Evolutionary conservation across 169 alveolate genomes (phyloP).

Genomic region (Amoebophrya sp.): DNA sequence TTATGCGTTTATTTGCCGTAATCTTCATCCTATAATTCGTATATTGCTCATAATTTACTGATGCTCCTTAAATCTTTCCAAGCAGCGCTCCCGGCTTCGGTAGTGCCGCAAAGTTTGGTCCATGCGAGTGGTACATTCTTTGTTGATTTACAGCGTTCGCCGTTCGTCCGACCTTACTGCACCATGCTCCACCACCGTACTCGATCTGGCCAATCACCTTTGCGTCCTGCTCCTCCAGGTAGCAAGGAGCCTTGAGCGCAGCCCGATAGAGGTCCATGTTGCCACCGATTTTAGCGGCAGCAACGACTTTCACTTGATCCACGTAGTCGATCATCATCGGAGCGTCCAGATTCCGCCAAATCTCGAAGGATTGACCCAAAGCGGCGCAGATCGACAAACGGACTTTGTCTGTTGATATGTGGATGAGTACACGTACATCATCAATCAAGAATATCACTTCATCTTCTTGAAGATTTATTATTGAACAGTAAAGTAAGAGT

Average conservation of each 20-base stretch:
- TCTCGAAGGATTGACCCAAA: background rate
- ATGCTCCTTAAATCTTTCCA: background rate
- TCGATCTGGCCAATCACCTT: background rate
- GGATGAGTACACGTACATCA: too few species aligned
- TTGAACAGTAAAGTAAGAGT: background rate
- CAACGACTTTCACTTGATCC: background rate
- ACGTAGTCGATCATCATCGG: conserved; percentile 25
- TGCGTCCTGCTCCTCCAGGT: background rate
- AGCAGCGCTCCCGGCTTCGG: background rate
- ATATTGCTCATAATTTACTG: too few species aligned
- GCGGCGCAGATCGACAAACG: background rate
- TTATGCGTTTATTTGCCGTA: too few species aligned
- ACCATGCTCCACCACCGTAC: background rate
- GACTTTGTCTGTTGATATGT: conserved; percentile 14
- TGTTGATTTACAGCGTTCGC: too few species aligned
- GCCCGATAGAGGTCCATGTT: background rate
- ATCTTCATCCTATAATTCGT: too few species aligned
- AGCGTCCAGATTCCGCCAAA: background rate
- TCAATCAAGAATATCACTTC: too few species aligned
- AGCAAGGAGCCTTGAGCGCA: background rate
- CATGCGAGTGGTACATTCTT: too few species aligned
- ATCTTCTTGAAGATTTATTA: background rate
- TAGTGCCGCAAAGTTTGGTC: too few species aligned
- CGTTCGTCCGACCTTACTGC: background rate
- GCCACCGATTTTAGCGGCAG: background rate